Conservation (phyloP, 768 basidiomycete genomes). For the Psilocybe azurescens region DNA sequence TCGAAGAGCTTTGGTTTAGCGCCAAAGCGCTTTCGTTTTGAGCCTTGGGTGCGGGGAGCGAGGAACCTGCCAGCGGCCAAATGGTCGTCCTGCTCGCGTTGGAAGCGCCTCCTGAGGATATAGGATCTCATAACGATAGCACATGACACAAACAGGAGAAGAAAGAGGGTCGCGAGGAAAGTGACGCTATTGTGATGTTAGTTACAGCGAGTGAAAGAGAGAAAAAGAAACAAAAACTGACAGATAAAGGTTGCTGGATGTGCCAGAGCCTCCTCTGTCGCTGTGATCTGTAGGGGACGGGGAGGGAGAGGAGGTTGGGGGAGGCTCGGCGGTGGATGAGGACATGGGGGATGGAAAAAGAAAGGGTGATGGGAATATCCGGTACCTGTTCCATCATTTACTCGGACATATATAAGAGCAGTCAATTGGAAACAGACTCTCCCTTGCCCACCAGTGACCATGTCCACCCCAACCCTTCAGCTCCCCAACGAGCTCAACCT, state of each 20-base stretch:
- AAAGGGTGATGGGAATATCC: slow-evolving; percentile 19
- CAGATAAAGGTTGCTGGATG: slow-evolving; percentile 51
- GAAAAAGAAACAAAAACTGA: slow-evolving; percentile 25
- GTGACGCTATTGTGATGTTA: slow-evolving; percentile 53
- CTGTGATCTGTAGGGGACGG: slow-evolving; percentile 10
- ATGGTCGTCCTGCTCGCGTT: slow-evolving; percentile 55
- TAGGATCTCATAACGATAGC: slow-evolving; percentile 70
- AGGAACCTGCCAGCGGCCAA: slow-evolving; percentile 54
- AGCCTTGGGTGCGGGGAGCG: slow-evolving; percentile 43
- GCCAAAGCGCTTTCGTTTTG: slow-evolving; percentile 46
- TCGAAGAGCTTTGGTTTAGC: slow-evolving; percentile 58
- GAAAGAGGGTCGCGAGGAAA: slow-evolving; percentile 73
- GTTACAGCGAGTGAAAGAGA: neutral
- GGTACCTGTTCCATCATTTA: slow-evolving; percentile 8
- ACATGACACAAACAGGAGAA: slow-evolving; percentile 68
- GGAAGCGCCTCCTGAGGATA: slow-evolving; percentile 62
- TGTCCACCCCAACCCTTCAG: slow-evolving; percentile 32
- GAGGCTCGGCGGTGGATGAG: slow-evolving; percentile 22
- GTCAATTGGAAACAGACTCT: neutral
- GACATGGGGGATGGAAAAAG: slow-evolving; percentile 27
- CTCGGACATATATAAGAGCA: slow-evolving; percentile 5
- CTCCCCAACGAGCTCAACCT: slow-evolving; percentile 77
- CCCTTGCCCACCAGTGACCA: slow-evolving; percentile 22
- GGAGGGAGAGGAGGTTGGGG: slow-evolving; percentile 19
- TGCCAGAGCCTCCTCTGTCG: slow-evolving; percentile 1